Evolutionary conservation across 345 rosid species (phyloP).

Genomic region (Salix exigua): DNA sequence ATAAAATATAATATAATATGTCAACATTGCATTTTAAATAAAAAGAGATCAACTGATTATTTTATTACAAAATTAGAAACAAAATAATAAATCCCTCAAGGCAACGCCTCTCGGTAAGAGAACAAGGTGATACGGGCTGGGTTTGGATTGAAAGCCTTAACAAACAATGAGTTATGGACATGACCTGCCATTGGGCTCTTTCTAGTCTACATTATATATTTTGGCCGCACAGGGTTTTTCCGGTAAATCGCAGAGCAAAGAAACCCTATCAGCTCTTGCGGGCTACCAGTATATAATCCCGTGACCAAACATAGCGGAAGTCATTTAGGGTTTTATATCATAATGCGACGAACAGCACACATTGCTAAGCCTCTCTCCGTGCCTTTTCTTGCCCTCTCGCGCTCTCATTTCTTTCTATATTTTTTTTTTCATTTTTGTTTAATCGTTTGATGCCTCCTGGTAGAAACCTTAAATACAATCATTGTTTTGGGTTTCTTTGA

Average conservation of each 20-base stretch:
- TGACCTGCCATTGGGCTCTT: background rate
- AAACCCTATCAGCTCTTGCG: background rate
- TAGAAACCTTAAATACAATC: conserved; percentile 7
- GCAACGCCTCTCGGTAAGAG: background rate
- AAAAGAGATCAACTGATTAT: too few species aligned
- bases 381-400: background rate
- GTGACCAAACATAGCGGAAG: too few species aligned
- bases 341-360: background rate
- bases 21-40: too few species aligned
- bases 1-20: too few species aligned
- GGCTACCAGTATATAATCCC: background rate
- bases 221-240: background rate
- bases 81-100: too few species aligned
- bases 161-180: background rate
- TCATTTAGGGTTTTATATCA: too few species aligned
- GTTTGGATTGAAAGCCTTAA: background rate
- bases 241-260: background rate
- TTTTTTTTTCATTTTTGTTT: background rate
- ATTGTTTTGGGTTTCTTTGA: conserved; percentile 15
- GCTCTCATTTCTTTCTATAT: too few species aligned
- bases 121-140: background rate
- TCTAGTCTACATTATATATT: background rate
- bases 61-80: too few species aligned
- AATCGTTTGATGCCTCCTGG: conserved; percentile 19
- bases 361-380: background rate